phyloP scores from a whole-genome alignment of 768 basidiomycete species.

The Xerocomus spinulosus region DNA sequence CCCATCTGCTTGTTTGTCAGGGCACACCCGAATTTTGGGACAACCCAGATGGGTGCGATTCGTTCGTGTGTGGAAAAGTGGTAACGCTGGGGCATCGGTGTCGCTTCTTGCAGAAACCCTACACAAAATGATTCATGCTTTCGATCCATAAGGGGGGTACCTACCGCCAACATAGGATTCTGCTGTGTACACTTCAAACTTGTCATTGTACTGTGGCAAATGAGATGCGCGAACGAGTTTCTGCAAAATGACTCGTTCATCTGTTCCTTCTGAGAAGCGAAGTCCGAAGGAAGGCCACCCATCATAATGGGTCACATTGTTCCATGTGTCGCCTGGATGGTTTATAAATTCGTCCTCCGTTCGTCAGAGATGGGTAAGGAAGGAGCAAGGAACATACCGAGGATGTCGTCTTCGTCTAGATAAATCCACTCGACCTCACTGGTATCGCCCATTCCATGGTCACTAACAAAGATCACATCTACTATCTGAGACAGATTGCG shows the following conservation, averaged over 20 bases:
- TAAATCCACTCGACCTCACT: slow-evolving; percentile 68
- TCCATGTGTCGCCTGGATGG: slow-evolving; percentile 22
- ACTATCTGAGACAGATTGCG: slow-evolving; percentile 81
- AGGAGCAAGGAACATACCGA: slow-evolving; percentile 17
- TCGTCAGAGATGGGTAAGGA: background rate
- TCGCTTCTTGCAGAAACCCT: slow-evolving; percentile 14
- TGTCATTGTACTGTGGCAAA: slow-evolving; percentile 34
- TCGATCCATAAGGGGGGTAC: background rate
- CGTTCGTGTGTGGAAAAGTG: slow-evolving; percentile 70
- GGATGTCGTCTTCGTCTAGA: slow-evolving; percentile 51
- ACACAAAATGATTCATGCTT: background rate
- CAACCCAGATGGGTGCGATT: slow-evolving; percentile 85
- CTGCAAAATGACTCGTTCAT: slow-evolving; percentile 53
- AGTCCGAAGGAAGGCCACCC: slow-evolving; percentile 90
- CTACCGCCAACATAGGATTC: slow-evolving; percentile 22
- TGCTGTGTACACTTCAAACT: slow-evolving; percentile 56
- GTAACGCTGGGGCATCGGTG: slow-evolving; percentile 67
- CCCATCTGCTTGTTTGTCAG: slow-evolving; percentile 64
- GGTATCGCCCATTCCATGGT: slow-evolving; percentile 93
- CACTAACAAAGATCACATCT: slow-evolving; percentile 85
- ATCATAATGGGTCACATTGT: slow-evolving; percentile 53
- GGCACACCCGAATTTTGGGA: slow-evolving; percentile 77
- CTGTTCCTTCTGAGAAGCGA: slow-evolving; percentile 58
- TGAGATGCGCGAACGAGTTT: slow-evolving; percentile 51
- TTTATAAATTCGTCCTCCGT: background rate